phyloP scores from a whole-genome alignment of 2,329 filamentous ascomycete genomes.

The Claviceps digitariae region DNA sequence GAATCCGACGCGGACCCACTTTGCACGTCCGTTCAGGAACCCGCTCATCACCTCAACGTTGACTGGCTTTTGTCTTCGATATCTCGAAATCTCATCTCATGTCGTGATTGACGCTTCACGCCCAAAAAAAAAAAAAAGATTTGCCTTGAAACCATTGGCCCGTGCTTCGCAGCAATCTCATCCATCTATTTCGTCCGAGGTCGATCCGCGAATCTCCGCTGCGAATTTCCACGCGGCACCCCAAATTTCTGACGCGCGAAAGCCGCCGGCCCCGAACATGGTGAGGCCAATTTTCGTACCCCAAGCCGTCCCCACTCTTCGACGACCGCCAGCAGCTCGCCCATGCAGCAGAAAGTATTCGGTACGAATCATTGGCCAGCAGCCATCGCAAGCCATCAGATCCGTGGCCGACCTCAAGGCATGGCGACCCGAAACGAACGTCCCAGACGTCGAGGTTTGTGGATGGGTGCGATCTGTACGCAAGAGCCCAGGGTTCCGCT shows the following conservation, averaged over 20 bases:
- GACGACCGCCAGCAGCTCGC: neutral
- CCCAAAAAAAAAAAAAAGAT: neutral
- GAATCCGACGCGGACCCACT: neutral
- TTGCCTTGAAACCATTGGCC: neutral
- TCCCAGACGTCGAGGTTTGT: slow-evolving; percentile 46
- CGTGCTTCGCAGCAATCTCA: neutral
- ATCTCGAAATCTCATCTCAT: neutral
- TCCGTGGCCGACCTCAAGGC: slow-evolving; percentile 44
- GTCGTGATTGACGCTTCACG: neutral
- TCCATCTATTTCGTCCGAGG: neutral
- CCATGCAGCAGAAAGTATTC: slow-evolving; percentile 17
- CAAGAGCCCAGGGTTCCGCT: slow-evolving; percentile 71
- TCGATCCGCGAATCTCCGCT: neutral
- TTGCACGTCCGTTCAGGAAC: slow-evolving; percentile 1
- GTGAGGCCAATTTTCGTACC: neutral
- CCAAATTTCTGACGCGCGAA: neutral
- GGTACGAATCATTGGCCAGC: slow-evolving; percentile 15
- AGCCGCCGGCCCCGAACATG: neutral
- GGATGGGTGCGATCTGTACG: slow-evolving; percentile 77
- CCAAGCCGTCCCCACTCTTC: neutral
- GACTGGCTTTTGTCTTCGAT: neutral
- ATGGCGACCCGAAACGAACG: slow-evolving; percentile 30
- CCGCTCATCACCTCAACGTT: neutral
- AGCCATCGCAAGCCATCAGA: slow-evolving; percentile 19
- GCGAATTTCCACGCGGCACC: neutral